Evolutionary conservation across 2,329 filamentous ascomycete genomes (phyloP), one percentile per base, ranked within the genome.

Genomic region (Orbilia javanica): DNA sequence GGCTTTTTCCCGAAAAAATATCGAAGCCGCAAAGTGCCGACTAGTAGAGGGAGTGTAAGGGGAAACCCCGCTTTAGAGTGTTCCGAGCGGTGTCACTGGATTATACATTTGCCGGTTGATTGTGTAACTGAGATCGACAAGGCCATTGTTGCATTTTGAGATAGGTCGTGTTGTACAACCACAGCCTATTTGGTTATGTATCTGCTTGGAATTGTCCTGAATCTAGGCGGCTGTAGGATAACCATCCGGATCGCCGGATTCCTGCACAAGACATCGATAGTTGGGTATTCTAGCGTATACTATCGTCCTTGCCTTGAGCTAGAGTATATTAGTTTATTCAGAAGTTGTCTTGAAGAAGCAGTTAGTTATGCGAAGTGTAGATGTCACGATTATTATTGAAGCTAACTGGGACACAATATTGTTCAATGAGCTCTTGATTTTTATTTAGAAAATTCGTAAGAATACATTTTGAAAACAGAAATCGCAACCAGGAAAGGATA

Each of bases 391-490:
- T 20, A 18, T 10, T n/a, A n/a, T n/a, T n/a, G n/a, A n/a, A 20
- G 1, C 1, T n/a, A 20, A 27, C 20, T 55, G 29, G 27, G 20
- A 29, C 7, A 55, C 3, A 4, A 8, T 48, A 60, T 57, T 48
- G 34, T 68, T 55, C 13, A 57, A 52, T 73, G 69, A 73, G 69
- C 69, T 73, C 69, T 66, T 57, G 29, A 42, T 42, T 42, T 60
- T 29, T 15, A 20, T 22, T n/a, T 60, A 36, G 39, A 48, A 48
- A 60, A 44, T 73, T 73, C 69, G 60, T 73, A 73, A 73, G 48
- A 73, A 73, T 73, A 73, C 69, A 73, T n/a, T 44, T 18, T n/a
- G 53, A 25, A 11, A 50, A 50, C 46, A 53, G 10, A 52, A 10
- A 39, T n/a, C 20, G 36, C 60, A 74, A 20, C 48, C 6, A 48